A percentile compares a stretch with the other conserved stretches of the same genome.
phyloP scores from a whole-genome alignment of 1,284 basidiomycete species.

The Marasmius tenuissimus region DNA sequence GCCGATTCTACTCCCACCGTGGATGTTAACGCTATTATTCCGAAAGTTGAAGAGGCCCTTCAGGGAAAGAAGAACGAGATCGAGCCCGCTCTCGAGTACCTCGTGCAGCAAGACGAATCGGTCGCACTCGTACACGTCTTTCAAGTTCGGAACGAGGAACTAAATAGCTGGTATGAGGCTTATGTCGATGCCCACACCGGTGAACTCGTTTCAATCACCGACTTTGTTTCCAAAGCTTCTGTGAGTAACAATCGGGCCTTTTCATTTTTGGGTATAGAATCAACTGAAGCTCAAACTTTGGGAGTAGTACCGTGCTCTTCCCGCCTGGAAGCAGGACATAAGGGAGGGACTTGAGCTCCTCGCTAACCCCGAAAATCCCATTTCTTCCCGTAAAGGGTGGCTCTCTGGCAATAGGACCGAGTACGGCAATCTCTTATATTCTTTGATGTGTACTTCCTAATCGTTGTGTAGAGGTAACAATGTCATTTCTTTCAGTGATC shows the following conservation, averaged over 20 bases:
- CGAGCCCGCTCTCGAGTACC: constrained; percentile 34
- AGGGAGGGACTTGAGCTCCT: constrained; percentile 32
- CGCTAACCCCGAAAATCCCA: constrained; percentile 31
- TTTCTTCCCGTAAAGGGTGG: constrained; percentile 21
- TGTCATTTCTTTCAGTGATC: constrained; percentile 35
- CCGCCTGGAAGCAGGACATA: constrained; percentile 31
- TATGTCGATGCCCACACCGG: constrained; percentile 60
- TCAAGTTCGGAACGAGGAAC: constrained; percentile 48
- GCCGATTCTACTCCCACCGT: constrained; percentile 30
- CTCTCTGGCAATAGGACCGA: constrained; percentile 16
- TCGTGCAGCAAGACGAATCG: constrained; percentile 44
- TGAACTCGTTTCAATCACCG: constrained; percentile 52
- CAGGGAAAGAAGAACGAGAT: constrained; percentile 33
- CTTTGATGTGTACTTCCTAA: neutral
- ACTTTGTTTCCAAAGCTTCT: constrained; percentile 49
- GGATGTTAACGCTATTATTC: constrained; percentile 25
- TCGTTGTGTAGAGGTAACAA: constrained; percentile 28
- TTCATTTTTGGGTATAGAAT: neutral
- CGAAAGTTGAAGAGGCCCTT: constrained; percentile 28
- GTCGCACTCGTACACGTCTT: constrained; percentile 48
- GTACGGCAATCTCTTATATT: no score
- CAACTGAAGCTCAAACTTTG: neutral
- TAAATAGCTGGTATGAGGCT: constrained; percentile 62
- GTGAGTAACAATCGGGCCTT: constrained; percentile 28
- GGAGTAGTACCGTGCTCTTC: constrained; percentile 35